These are phyloP conservation scores for Alternaria metachromatica DNA, from an alignment of 2,329 filamentous ascomycete species.

Conservation along the genomic window DNA sequence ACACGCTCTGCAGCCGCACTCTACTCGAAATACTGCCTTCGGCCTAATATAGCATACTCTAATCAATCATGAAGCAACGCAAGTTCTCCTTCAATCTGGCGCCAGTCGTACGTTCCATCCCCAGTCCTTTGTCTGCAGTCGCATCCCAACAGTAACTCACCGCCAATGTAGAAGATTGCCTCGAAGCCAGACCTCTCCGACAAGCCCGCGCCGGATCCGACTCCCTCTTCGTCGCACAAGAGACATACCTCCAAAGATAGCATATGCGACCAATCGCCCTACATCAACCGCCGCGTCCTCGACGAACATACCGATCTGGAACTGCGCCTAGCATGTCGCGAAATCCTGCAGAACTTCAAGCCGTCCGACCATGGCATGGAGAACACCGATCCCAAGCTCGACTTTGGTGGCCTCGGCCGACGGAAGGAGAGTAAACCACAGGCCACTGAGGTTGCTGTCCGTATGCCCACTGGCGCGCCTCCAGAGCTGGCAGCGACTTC, in stretches of 20 bases:
- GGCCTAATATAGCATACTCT: not conserved
- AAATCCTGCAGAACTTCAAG: slow-evolving; percentile 52
- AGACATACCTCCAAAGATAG: slow-evolving; percentile 40
- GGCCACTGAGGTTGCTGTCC: slow-evolving; percentile 30
- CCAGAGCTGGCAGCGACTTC: slow-evolving; percentile 34
- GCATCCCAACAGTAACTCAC: not conserved
- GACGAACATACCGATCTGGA: slow-evolving; percentile 52
- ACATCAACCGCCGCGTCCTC: slow-evolving; percentile 54
- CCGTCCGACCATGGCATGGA: slow-evolving; percentile 48
- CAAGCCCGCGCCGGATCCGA: slow-evolving; percentile 38
- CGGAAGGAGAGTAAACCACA: slow-evolving; percentile 28
- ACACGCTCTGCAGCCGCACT: not conserved
- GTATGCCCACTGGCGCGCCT: slow-evolving; percentile 39
- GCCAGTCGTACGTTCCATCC: slow-evolving; percentile 46
- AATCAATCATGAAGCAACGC: slow-evolving; percentile 45
- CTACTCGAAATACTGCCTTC: not conserved
- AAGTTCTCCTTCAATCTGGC: slow-evolving; percentile 55
- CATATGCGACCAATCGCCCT: slow-evolving; percentile 48
- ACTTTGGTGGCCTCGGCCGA: slow-evolving; percentile 38
- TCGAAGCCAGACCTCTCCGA: slow-evolving; percentile 39
- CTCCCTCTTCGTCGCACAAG: slow-evolving; percentile 25
- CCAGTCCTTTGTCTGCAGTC: not conserved
- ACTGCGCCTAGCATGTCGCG: slow-evolving; percentile 54
- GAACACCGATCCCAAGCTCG: slow-evolving; percentile 46
- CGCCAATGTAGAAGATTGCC: slow-evolving; percentile 40